These are phyloP conservation scores for Sutorius eximius DNA, from an alignment of 1,284 basidiomycete species.

Conservation along the genomic window DNA sequence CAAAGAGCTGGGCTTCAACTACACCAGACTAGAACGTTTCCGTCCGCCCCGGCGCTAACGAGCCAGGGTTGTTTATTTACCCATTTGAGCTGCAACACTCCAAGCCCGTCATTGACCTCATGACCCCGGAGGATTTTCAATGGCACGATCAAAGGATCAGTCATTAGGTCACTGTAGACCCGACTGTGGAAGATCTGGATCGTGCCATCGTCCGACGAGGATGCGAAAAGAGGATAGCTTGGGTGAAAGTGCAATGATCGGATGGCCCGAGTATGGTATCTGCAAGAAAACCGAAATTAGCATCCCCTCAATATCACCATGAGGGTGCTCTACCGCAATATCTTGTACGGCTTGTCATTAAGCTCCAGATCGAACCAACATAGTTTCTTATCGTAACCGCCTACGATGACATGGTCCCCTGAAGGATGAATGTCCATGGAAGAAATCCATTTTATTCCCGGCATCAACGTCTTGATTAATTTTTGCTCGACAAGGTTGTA, in stretches of 20 bases:
- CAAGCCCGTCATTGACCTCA: slow-evolving; percentile 79
- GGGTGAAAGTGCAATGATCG: slow-evolving; percentile 91
- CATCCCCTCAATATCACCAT: not conserved
- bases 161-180: slow-evolving; percentile 92
- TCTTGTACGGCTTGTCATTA: slow-evolving; percentile 94
- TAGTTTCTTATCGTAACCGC: slow-evolving; percentile 95
- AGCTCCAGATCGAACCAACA: slow-evolving; percentile 99
- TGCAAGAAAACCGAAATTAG: slow-evolving; percentile 36
- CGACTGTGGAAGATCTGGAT: slow-evolving; percentile 97
- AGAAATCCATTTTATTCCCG: slow-evolving; percentile 97
- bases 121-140: slow-evolving; percentile 96
- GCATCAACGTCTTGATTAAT: slow-evolving; percentile 87
- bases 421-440: slow-evolving; percentile 94
- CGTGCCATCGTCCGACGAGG: slow-evolving; percentile 94
- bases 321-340: slow-evolving; percentile 64
- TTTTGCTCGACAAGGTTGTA: slow-evolving; percentile 96
- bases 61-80: slow-evolving; percentile 91
- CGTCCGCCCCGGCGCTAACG: slow-evolving; percentile 91
- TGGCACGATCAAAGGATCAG: slow-evolving; percentile 95
- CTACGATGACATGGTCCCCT: slow-evolving; percentile 95
- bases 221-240: slow-evolving; percentile 94
- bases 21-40: slow-evolving; percentile 86
- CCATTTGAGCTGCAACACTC: slow-evolving; percentile 92
- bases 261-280: slow-evolving; percentile 92
- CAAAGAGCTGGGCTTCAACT: slow-evolving; percentile 45